Percentiles rank a stretch among this genome's conserved stretches.
These are phyloP conservation scores for Phaeolepiota aurea DNA, from an alignment of 768 basidiomycete genomes.

Conservation along the genomic window DNA sequence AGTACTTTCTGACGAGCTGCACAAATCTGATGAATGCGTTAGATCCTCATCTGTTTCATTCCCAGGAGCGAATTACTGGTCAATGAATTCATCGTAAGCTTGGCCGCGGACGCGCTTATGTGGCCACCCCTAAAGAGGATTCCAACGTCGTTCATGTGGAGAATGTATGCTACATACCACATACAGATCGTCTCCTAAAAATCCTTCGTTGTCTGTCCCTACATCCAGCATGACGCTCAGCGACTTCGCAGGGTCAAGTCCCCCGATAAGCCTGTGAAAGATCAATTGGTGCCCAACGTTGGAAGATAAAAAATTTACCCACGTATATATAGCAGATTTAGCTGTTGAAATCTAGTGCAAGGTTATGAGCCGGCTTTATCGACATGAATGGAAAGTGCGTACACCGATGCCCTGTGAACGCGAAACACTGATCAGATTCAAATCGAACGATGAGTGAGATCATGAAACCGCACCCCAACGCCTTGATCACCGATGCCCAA, in stretches of 20 bases:
- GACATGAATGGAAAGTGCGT: conserved; percentile 10
- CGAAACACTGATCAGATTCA: conserved; percentile 11
- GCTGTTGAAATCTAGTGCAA: conserved; percentile 55
- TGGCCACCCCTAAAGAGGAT: conserved; percentile 53
- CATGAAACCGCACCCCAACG: conserved; percentile 41
- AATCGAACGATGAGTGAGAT: neutral
- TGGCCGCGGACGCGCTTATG: conserved; percentile 63
- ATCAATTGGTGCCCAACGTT: neutral
- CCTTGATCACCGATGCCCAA: conserved; percentile 63
- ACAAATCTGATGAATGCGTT: conserved; percentile 68
- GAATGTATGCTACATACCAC: conserved; percentile 34
- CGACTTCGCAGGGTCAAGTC: conserved; percentile 52
- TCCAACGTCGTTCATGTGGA: neutral
- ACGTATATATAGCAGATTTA: conserved; percentile 77
- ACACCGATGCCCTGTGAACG: conserved; percentile 44
- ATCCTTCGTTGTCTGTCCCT: conserved; percentile 62
- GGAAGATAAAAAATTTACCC: conserved; percentile 10
- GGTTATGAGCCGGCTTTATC: too few relatives aligned
- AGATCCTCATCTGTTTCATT: too few relatives aligned
- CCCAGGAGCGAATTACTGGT: conserved; percentile 61
- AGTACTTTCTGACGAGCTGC: conserved; percentile 65
- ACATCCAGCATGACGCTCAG: conserved; percentile 64
- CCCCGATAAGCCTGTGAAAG: conserved; percentile 45
- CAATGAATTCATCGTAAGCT: conserved; percentile 70
- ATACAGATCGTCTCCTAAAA: conserved; percentile 58